Conservation (phyloP, 495 filamentous ascomycete species). For the Astrocystis sublimbata region DNA sequence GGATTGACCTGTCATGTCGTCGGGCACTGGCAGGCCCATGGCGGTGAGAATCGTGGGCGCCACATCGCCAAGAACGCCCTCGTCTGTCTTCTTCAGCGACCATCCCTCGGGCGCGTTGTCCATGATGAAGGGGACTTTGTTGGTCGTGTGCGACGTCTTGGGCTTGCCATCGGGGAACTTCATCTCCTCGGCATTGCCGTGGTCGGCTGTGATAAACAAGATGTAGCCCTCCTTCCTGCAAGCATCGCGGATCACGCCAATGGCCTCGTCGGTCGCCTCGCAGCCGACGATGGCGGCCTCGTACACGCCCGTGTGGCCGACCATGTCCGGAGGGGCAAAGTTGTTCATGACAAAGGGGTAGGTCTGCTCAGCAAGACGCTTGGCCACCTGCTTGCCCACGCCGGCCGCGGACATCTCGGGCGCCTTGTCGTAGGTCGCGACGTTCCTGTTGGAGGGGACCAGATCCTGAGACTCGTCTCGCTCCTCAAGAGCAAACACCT, state of each 20-base stretch:
- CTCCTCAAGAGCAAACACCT: slow-evolving; percentile 87
- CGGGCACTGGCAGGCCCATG: slow-evolving; percentile 87
- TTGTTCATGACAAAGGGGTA: slow-evolving; percentile 99
- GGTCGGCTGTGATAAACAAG: slow-evolving; percentile 92
- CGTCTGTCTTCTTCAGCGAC: slow-evolving; percentile 74
- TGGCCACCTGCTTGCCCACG: slow-evolving; percentile 82
- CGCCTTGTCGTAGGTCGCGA: slow-evolving; percentile 94
- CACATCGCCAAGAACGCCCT: slow-evolving; percentile 92
- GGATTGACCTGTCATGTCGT: slow-evolving; percentile 87
- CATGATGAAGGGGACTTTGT: slow-evolving; percentile 97
- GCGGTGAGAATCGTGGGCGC: slow-evolving; percentile 86
- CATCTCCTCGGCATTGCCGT: slow-evolving; percentile 99
- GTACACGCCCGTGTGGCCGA: slow-evolving; percentile 97
- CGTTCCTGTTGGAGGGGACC: slow-evolving; percentile 65
- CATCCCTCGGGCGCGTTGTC: slow-evolving; percentile 90
- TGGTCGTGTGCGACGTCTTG: slow-evolving; percentile 97
- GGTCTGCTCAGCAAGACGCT: slow-evolving; percentile 74
- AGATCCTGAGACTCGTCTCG: slow-evolving; percentile 64
- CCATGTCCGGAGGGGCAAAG: slow-evolving; percentile 99
- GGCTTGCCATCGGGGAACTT: slow-evolving; percentile 90
- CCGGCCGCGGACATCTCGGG: slow-evolving; percentile 94
- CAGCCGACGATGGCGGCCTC: slow-evolving; percentile 89
- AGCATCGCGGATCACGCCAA: slow-evolving; percentile 84
- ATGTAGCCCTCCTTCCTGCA: slow-evolving; percentile 92
- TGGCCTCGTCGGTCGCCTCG: slow-evolving; percentile 85